Conservation (phyloP, 1,284 basidiomycete species). For the Ceratobasidium sp. region DNA sequence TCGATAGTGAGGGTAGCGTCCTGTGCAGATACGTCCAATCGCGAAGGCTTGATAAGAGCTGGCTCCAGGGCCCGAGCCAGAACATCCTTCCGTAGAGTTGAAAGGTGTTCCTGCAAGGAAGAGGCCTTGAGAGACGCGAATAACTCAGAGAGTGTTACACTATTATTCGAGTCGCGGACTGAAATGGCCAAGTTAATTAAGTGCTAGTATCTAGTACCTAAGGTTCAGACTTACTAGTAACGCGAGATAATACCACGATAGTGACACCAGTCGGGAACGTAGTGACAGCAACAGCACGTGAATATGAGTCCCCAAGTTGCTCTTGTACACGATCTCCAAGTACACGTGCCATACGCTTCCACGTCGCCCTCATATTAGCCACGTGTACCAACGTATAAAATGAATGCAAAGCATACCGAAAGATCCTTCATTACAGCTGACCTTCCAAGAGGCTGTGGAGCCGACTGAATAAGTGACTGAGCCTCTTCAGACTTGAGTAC, state of each 20-base stretch:
- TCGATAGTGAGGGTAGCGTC: constrained; percentile 54
- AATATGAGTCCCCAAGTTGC: constrained; percentile 70
- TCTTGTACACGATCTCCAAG: constrained; percentile 68
- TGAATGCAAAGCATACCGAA: constrained; percentile 55
- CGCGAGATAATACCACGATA: constrained; percentile 6
- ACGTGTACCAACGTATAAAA: constrained; percentile 18
- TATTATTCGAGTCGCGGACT: constrained; percentile 64
- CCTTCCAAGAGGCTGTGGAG: constrained; percentile 62
- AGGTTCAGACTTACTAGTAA: constrained; percentile 32
- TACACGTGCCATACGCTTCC: constrained; percentile 50
- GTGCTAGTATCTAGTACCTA: background rate
- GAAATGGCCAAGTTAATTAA: constrained; percentile 13
- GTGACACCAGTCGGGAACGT: constrained; percentile 28
- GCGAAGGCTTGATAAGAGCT: constrained; percentile 61
- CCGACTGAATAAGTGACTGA: constrained; percentile 55
- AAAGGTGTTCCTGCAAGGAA: constrained; percentile 62
- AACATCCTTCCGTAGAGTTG: constrained; percentile 69
- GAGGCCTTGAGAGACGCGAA: constrained; percentile 63
- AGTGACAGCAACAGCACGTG: constrained; percentile 57
- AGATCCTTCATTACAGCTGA: constrained; percentile 59
- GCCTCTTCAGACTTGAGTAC: constrained; percentile 55
- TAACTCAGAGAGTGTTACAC: constrained; percentile 61
- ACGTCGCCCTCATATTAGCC: constrained; percentile 27
- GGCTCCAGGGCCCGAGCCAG: constrained; percentile 63
- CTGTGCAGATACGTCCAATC: constrained; percentile 54